Base-by-base conservation (phyloP, 2,329 filamentous ascomycete species). In the Talaromyces verruculosus region DNA sequence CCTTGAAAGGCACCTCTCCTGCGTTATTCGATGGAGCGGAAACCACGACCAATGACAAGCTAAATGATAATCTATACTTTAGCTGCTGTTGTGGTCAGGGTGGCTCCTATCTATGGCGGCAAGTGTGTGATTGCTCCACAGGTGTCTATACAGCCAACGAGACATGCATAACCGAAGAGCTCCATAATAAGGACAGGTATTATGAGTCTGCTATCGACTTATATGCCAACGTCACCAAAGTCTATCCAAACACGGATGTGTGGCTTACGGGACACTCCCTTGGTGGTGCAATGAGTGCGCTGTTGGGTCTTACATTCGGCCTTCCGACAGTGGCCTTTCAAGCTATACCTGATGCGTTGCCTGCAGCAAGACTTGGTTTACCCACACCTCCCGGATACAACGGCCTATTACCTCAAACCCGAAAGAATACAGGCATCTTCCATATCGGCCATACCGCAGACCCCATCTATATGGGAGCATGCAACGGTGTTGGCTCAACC, bases 31-130 rank as follows among this genome's bases (percentile, higher is more conserved):
- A 98, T 76, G 94, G 95, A n/a, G 91, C 93, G 39, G 94, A 93
- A 61, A 98, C 94, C 0, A 98, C 94, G 0, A 96, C 93, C 30
- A 97, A 97, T 71, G 95, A 99, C 81, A 99, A 99, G 81, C 84
- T 93, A 73, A 99, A 98, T 76, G 95, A 99, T 79, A 99, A 99
- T 75, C 84, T 99, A 11, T 97, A 96, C 79, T 97, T 97, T 81
- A 96, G 93, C 75, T 99, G 95, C 80, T 99, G 95, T 78, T 99
- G 95, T 79, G 95, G 88, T 4, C 93, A 97, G 79, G 93, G 96
- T 72, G 93, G 93, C 0, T 92, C 93, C 69, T 93, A 89, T 80
- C 88, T 93, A 15, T 97, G 93, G 90, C 89, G 91, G 67, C 90
- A 96, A 75, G 93, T 97, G 64, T 99, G 95, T 79, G 91, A 97